A percentile compares a stretch with the other conserved stretches of the same genome.
These are phyloP conservation scores for Penstemon eatonii DNA, from an alignment of 257 asterid genomes.

Conservation along the genomic window DNA sequence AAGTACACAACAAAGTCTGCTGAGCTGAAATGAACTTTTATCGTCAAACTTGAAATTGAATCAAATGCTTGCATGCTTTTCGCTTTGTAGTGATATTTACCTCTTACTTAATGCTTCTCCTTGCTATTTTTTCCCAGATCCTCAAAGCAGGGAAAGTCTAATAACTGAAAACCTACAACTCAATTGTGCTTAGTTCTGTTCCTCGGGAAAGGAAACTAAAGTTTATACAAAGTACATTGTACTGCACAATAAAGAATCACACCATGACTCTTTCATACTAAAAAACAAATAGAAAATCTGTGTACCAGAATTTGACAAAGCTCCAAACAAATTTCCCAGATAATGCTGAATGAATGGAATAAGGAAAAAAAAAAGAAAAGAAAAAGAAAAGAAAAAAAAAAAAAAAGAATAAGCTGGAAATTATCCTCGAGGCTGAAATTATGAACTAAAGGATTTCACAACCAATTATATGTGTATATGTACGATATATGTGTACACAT, in stretches of 20 bases:
- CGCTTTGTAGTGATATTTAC: background rate
- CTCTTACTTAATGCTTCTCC: background rate
- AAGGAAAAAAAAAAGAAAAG: slow-evolving; percentile 15
- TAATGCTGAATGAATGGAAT: slow-evolving; percentile 9
- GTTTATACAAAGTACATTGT: background rate
- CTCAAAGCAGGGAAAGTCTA: background rate
- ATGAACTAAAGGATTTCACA: slow-evolving; percentile 27
- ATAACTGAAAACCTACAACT: background rate
- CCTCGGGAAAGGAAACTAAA: background rate
- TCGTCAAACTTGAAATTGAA: no score
- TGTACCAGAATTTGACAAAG: slow-evolving; percentile 26
- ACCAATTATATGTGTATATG: slow-evolving; percentile 31
- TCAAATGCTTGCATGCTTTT: background rate
- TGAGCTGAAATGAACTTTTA: no score
- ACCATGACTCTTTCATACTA: slow-evolving; percentile 10
- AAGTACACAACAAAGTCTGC: no score
- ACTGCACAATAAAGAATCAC: background rate
- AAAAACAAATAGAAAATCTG: slow-evolving; percentile 16
- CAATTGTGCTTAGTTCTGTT: background rate
- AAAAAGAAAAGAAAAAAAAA: slow-evolving; percentile 13
- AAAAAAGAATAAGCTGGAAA: slow-evolving; percentile 17
- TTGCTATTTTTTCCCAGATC: background rate
- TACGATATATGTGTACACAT: slow-evolving; percentile 33
- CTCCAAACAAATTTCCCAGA: slow-evolving; percentile 29
- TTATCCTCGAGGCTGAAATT: slow-evolving; percentile 22